Evolutionary conservation across 2,329 filamentous ascomycete species (phyloP), one percentile per base, ranked within the genome.

Genomic region (Drechslerella coelobrocha): DNA sequence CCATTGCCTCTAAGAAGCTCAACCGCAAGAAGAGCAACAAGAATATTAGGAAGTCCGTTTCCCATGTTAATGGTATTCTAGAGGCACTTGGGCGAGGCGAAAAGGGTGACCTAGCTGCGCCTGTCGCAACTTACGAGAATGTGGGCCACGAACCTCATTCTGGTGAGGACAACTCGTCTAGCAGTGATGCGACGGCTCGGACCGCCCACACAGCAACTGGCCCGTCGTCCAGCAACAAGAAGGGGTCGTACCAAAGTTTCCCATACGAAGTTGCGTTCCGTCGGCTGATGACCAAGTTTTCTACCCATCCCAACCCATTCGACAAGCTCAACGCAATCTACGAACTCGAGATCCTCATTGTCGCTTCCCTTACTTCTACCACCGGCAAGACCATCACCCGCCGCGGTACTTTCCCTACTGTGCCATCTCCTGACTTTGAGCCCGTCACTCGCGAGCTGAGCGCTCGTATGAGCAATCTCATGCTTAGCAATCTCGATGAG

Each of bases 271-370:
- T 87, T 74, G 89, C 92, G 0, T 97, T 96, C 77, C 84, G 87
- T 73, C 87, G 88, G 10, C 82, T 97, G 0, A 82, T 97, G 29
- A 87, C 86, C 73, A 92, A 91, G 81, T 96, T 99, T 75, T 91
- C 90, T 43, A 90, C 92, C 2, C 90, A 95, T 74, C 90, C 91
- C 0, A 96, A 94, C 76, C 94, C 94, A 0, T 89, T 89, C 74
- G 84, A 86, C 21, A 99, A 99, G 79, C 84, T 99, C 10, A 88
- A 89, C 73, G 89, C 90, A 0, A 82, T 97, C 2, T 87, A 89
- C 71, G 91, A 97, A 77, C 83, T 99, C 3, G 88, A 95, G 76
- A 86, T 89, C 43, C 83, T 99, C 48, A 90, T 96, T 62, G 82
- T 90, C 24, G 89, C 90, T 0, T 93, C 89, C 0, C 80, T 93